Evolutionary conservation across 805 yeast genomes (phyloP), one percentile per base, ranked within the genome.

Genomic region (Kregervanrija delftensis): DNA sequence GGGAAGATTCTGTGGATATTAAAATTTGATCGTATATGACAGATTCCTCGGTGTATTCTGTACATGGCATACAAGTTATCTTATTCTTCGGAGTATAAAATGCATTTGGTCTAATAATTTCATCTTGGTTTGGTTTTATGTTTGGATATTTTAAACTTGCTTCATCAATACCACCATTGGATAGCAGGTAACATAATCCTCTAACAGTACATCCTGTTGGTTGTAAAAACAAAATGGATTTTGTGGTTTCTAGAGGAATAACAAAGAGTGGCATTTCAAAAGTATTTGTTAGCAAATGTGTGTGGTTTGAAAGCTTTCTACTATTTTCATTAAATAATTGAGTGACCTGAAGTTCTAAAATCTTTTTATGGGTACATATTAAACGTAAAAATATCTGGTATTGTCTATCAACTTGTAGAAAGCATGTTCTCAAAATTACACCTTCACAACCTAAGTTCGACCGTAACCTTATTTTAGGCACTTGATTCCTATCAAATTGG

Each of bases 191-290:
- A 13, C 49, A 56, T 3, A 57, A 34, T 1, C 65, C 63, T 37
- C 48, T 51, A 3, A 61, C 38, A 0, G 50, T 48, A 40, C 55
- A 54, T 6, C 48, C 52, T 2, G 52, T 42, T 17, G 52, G 58
- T 35, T 57, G 61, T 10, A 66, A 37, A 38, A 61, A 44, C 11
- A 65, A 41, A 2, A 63, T 51, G 13, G 60, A 52, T 17, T 48
- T 51, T 1, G 64, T 55, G 1, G 52, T 45, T 30, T 39, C 40
- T 3, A 62, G 45, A 1, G 66, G 56, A 11, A 62, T 41, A 38
- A 60, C 34, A 34, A 54, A 55, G 13, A 50, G 40, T 1, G 69
- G 69, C 1, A 61, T 33, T 17, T 55, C 60, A 44, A 60, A 59
- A 9, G 52, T 47, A 31, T 52, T 56, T n/a, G 57, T 50, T 4